Base-by-base conservation (phyloP, 1,284 basidiomycete species). In the Trametes pubescens region DNA sequence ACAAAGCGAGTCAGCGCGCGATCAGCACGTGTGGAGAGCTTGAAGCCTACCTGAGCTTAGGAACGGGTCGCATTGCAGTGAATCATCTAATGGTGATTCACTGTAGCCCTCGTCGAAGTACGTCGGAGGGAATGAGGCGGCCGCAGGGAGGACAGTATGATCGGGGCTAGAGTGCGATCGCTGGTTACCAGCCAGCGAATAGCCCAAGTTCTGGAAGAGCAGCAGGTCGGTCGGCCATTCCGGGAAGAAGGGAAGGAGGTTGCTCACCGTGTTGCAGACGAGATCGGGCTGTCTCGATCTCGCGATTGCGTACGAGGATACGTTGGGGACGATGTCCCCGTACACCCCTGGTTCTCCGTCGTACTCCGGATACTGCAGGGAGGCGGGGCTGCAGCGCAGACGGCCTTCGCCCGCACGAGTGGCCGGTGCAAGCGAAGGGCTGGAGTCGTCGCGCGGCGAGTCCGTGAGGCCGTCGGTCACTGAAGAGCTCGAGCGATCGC, bases 181-280 rank as follows among this genome's bases (percentile, higher is more conserved):
- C 44, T 60, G 63, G 32, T 51, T 35, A 32, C 58, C 56, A 40
- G 56, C 24, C 32, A 62, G 49, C 46, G 57, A 38, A 54, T 53
- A 62, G 40, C 57, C 47, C 34, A 59, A 46, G 24, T 53, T 57
- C 66, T 67, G 57, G 21, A 46, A 48, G n/a, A 21, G 22, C 14
- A 37, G 22, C 43, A 35, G 14, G 34, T 67, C 32, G 54, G 57
- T 22, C 9, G 46, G 34, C 10, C 29, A 24, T 35, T n/a, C 38
- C 53, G 47, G 34, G 29, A 18, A 29, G 46, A 57, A 22, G 40
- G 11, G 18, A n/a, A 29, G 22, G 26, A 21, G 7, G 21, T 22
- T 11, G 38, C 67, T 54, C 32, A 68, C 67, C 37, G 67, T 64
- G 58, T 63, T 53, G 62, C 67, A 63, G 38, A 61, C 56, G 24